phyloP scores from a whole-genome alignment of 1,284 basidiomycete genomes.

The Athelia sp. region DNA sequence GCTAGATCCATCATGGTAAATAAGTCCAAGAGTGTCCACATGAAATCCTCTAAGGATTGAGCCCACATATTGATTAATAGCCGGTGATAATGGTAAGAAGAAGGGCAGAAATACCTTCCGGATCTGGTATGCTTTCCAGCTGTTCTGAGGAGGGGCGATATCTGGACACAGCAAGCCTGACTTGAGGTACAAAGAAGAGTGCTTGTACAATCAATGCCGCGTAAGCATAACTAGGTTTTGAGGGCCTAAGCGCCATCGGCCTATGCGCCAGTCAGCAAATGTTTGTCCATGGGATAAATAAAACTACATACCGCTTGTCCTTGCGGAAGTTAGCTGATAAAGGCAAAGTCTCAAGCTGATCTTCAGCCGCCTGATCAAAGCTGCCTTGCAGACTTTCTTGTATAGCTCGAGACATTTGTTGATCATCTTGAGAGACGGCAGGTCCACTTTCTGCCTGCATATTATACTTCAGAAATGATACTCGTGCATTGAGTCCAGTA shows the following conservation, averaged over 20 bases:
- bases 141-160: slow-evolving; percentile 33
- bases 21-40: slow-evolving; percentile 55
- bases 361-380: slow-evolving; percentile 21
- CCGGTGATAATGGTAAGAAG: neutral
- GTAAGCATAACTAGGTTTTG: slow-evolving; percentile 43
- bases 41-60: slow-evolving; percentile 28
- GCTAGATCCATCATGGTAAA: slow-evolving; percentile 60
- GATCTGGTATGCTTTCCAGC: neutral
- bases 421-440: slow-evolving; percentile 43
- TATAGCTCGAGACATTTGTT: slow-evolving; percentile 58
- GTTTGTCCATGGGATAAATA: slow-evolving; percentile 6
- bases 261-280: slow-evolving; percentile 25
- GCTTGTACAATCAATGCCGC: slow-evolving; percentile 61
- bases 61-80: neutral
- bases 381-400: slow-evolving; percentile 48
- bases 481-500: neutral
- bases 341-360: slow-evolving; percentile 25
- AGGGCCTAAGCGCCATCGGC: slow-evolving; percentile 61
- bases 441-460: slow-evolving; percentile 10
- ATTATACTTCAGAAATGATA: slow-evolving; percentile 2
- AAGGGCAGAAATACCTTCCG: neutral
- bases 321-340: slow-evolving; percentile 49
- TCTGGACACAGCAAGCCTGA: slow-evolving; percentile 44
- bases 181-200: slow-evolving; percentile 63
- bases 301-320: slow-evolving; percentile 45